These are phyloP conservation scores for Gossypium trilobum DNA, from an alignment of 441 rosid species.

Conservation along the genomic window DNA sequence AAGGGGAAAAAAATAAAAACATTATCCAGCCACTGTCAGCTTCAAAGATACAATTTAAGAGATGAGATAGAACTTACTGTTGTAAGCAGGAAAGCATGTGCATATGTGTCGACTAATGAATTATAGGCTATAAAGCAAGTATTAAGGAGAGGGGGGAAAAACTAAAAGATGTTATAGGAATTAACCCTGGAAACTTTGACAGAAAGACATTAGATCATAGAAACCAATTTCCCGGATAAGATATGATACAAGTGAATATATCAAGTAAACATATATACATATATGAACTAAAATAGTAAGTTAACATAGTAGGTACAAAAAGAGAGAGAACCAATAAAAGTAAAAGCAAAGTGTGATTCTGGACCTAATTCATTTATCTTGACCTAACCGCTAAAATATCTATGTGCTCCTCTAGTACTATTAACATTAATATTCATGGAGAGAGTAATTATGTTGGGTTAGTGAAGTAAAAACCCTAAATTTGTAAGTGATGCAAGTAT, in stretches of 20 bases:
- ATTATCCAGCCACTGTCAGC: neutral
- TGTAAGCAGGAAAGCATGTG: neutral
- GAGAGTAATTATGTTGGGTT: neutral
- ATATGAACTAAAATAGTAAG: slow-evolving; percentile 4
- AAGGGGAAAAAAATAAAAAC: neutral
- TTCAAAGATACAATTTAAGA: neutral
- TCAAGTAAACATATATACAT: neutral
- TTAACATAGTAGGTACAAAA: slow-evolving; percentile 19
- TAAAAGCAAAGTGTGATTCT: slow-evolving; percentile 17
- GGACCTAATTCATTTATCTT: neutral
- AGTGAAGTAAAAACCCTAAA: slow-evolving; percentile 25
- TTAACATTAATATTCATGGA: neutral
- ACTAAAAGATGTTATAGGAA: neutral
- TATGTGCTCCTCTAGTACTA: slow-evolving; percentile 14
- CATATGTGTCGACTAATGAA: neutral
- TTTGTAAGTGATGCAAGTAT: neutral
- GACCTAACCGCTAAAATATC: slow-evolving; percentile 19
- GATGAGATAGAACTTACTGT: slow-evolving; percentile 10
- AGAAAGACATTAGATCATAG: neutral
- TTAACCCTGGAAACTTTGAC: slow-evolving; percentile 4
- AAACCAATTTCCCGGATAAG: neutral
- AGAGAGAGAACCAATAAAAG: slow-evolving; percentile 18
- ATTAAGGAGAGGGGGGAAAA: neutral
- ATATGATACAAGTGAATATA: neutral
- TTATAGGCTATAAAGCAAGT: neutral